Evolutionary conservation across 352 stramenopile genomes (phyloP).

Genomic region (Phytophthora litchii): DNA sequence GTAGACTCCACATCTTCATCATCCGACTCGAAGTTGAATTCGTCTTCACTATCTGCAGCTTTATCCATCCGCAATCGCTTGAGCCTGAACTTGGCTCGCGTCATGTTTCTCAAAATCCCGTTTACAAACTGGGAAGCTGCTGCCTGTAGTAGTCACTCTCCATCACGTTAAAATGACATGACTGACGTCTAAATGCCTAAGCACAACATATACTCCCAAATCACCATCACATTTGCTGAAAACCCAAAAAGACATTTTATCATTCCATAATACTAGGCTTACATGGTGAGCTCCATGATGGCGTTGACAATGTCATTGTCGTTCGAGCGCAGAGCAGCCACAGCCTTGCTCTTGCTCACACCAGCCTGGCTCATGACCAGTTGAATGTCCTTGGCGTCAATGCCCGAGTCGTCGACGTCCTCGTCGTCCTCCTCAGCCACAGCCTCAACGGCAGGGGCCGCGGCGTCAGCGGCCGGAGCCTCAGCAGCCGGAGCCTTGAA

Average conservation of each 20-base stretch:
- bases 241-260: slow-evolving; percentile 40
- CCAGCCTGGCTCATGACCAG: slow-evolving; percentile 96
- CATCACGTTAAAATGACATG: neutral
- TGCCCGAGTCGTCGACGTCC: slow-evolving; percentile 95
- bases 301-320: slow-evolving; percentile 99
- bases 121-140: neutral
- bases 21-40: slow-evolving; percentile 17
- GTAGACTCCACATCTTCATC: slow-evolving; percentile 3
- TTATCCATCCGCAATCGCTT: slow-evolving; percentile 16
- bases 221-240: no score
- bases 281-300: slow-evolving; percentile 99
- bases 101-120: slow-evolving; percentile 1
- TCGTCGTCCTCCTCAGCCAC: slow-evolving; percentile 83
- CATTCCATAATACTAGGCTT: slow-evolving; percentile 50
- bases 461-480: slow-evolving; percentile 73
- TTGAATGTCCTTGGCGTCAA: slow-evolving; percentile 99
- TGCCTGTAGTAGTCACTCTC: neutral
- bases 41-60: slow-evolving; percentile 1
- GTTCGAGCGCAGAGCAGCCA: slow-evolving; percentile 97
- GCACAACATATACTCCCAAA: no score
- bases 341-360: slow-evolving; percentile 95
- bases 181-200: no score
- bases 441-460: slow-evolving; percentile 41
- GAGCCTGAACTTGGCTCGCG: slow-evolving; percentile 15
- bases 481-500: slow-evolving; percentile 81